Base-by-base conservation (phyloP, 208 protist species). In the Trypanosoma mega region DNA sequence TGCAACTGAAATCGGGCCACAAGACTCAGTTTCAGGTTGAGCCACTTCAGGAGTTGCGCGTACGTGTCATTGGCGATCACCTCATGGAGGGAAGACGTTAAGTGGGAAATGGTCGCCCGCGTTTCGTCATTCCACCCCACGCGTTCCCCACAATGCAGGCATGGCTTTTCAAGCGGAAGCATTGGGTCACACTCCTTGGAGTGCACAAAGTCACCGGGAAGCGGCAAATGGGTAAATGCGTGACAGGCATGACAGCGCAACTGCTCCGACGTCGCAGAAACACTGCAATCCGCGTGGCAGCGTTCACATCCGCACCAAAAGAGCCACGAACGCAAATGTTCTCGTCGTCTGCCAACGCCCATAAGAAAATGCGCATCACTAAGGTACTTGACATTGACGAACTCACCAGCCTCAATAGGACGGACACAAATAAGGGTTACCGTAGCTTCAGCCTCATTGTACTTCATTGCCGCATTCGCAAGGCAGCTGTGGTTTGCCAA, bases 391-490 rank as follows among this genome's bases (percentile, higher is more conserved):
- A 94, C 87, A 70, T 90, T 91, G 50, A 94, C 67, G 36, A 87
- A 67, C 45, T 91, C 84, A 0, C 87, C 87, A 1, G 84, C 68
- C 44, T 68, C 46, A 29, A 94, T 86, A 21, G 49, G 48, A 36
- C 76, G 76, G 6, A 94, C 87, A 1, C 76, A 70, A 46, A 90
- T 78, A 74, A 94, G 87, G 26, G 77, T 90, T 34, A 92, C 82
- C 1, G 80, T 83, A n/a, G 81, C 53, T 11, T 79, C 67, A 6
- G 46, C 50, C 12, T 51, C 57, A 63, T 67, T 82, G 55, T 84
- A 90, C 73, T 94, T 94, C 84, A 94, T 94, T 24, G 87, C 87
- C n/a, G 87, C 82, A 74, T 94, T 94, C 27, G 87, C 80, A 37
- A 66, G 54, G 62, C 87, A 94, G 68, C 82, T 92, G 77, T 94